Base-by-base conservation (phyloP, 2,329 filamentous ascomycete genomes). In the Corinectria fuckeliana region DNA sequence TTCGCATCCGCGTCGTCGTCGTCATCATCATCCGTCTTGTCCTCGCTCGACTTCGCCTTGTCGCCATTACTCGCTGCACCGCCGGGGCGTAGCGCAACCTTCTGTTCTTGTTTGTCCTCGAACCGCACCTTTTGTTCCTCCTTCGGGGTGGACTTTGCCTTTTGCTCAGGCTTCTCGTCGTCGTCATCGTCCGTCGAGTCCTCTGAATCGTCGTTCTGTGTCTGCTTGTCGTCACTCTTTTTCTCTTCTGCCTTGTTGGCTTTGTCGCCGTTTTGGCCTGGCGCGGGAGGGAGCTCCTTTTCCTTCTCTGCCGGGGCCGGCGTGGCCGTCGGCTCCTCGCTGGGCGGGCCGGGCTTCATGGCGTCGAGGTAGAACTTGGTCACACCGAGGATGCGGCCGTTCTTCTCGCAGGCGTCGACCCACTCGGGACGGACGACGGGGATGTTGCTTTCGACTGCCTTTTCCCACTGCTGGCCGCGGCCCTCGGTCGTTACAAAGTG, bases 401-500 rank as follows among this genome's bases (percentile, higher is more conserved):
- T 93, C 66, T 91, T 86, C 78, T 98, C 94, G 74, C 95, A 99
- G n/a, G 93, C 94, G 69, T 96, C 91, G 26, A 99, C 86, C 95
- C 95, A 99, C 76, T 99, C 95, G 18, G 95, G 95, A 36, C 95
- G 87, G 20, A 99, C 95, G 10, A 99, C 92, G 7, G 95, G 95
- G 54, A 99, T 96, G 76, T 98, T 99, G 86, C 93, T 96, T 80
- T 98, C 94, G 26, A 94, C 89, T 1, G 95, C 95, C 81, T 95
- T 96, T 79, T 99, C 95, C 95, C 95, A 99, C 11, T 90, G 85
- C 50, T 91, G 84, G 28, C 95, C 95, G 56, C 93, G 83, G 26
- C 93, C 93, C 75, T 99, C 95, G 9, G 92, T 96, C 64, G 94
- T 98, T 60, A 99, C 92, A 75, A 99, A 99, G 78, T 99, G 95